Base-by-base conservation (phyloP, 768 basidiomycete species). In the Lactifluus volemus region DNA sequence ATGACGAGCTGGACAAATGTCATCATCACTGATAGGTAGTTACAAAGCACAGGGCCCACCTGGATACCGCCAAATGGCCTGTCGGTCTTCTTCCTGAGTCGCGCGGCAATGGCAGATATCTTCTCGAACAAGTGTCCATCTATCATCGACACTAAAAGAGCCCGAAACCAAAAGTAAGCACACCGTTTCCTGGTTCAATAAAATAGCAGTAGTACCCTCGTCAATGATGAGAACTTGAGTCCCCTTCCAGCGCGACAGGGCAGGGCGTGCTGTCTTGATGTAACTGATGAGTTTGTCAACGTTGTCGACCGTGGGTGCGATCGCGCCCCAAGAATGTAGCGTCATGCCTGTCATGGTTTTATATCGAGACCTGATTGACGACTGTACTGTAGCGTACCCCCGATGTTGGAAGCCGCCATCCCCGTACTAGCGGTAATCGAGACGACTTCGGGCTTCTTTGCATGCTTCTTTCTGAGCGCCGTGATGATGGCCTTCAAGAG, bases 371-470 rank as follows among this genome's bases (percentile, higher is more conserved):
- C 19, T 10, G 21, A 32, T 25, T 2, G 42, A 38, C 19, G 54
- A 17, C 25, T 25, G 25, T 25, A 25, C 25, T 25, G 25, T 25
- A 34, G 51, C 63, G 63, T 67, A 69, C 85, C 86, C 30, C 84
- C 85, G 53, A 88, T 84, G 70, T 88, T 86, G 55, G 83, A 83
- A 2, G 86, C 84, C 3, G 86, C 85, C 68, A 85, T 83, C 5
- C 81, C 81, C 5, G 82, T 82, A 59, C 83, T 81, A 1, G 83
- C 83, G 2, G 82, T 84, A 41, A 85, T 77, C 30, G 80, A 81
- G 34, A 84, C 75, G 3, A 73, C 73, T 54, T 79, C 78, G 0
- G 72, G 72, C 17, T 72, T 72, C 59, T 73, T 77, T 19, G 73
- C 69, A 63, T 77, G 75, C 65, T 81, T 82, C 66, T 74, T 74